A percentile compares a stretch with the other conserved stretches of the same genome.
These are phyloP conservation scores for Epichloe coenophiala DNA, from an alignment of 2,329 filamentous ascomycete species.

Conservation along the genomic window DNA sequence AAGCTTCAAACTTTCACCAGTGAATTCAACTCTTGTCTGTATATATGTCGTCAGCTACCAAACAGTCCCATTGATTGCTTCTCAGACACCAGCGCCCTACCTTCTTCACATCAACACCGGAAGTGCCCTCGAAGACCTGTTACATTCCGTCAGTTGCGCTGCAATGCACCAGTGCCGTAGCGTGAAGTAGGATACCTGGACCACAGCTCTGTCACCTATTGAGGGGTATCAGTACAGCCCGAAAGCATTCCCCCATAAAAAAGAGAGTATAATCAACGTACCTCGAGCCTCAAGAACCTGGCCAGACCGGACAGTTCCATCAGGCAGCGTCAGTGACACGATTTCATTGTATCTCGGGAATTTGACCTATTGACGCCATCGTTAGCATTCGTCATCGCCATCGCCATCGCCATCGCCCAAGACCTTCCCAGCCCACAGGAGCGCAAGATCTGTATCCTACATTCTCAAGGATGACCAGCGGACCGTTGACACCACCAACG, in stretches of 20 bases:
- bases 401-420: not conserved
- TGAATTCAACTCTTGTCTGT: conserved; percentile 94
- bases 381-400: conserved; percentile 4
- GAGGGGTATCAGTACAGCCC: conserved; percentile 1
- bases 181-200: conserved; percentile 53
- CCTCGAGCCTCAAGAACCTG: conserved; percentile 97
- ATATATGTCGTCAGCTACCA: conserved; percentile 12
- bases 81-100: conserved; percentile 29
- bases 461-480: conserved; percentile 94
- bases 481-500: conserved; percentile 93
- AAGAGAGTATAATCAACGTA: conserved; percentile 24
- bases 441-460: conserved; percentile 31
- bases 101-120: conserved; percentile 99
- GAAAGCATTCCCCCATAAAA: not conserved
- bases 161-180: not conserved
- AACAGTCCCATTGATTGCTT: not conserved
- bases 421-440: not conserved
- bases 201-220: conserved; percentile 78
- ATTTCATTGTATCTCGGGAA: conserved; percentile 97
- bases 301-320: conserved; percentile 85
- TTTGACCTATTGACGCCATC: conserved; percentile 60
- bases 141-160: conserved; percentile 12
- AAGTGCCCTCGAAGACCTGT: conserved; percentile 92
- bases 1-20: conserved; percentile 91
- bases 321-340: conserved; percentile 85